Conservation (phyloP, 345 rosid genomes). For the Microcos paniculata region DNA sequence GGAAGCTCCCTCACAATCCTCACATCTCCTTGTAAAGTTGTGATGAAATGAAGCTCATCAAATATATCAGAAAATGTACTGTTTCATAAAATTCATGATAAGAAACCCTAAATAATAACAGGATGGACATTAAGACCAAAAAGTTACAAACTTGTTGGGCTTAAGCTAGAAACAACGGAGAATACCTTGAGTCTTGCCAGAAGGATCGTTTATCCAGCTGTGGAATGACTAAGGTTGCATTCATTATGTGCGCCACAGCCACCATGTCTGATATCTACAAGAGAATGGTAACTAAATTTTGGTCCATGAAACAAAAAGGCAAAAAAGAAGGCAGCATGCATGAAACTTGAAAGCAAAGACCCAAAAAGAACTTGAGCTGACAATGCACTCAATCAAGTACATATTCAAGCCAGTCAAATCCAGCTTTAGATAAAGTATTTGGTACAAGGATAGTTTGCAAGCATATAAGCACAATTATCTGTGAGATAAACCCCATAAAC, state of each 20-base stretch:
- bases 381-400: background rate
- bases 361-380: background rate
- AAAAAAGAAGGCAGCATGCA: background rate
- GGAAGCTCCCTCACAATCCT: slow-evolving; percentile 75
- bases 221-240: slow-evolving; percentile 91
- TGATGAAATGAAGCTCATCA: slow-evolving; percentile 70
- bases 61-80: slow-evolving; percentile 84
- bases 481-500: too few relatives aligned
- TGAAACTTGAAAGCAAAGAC: background rate
- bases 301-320: background rate
- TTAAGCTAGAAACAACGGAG: slow-evolving; percentile 1
- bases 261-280: slow-evolving; percentile 89
- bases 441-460: too few relatives aligned
- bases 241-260: slow-evolving; percentile 85
- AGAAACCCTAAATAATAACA: slow-evolving; percentile 19
- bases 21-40: slow-evolving; percentile 59
- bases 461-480: too few relatives aligned
- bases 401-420: background rate
- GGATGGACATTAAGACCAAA: background rate
- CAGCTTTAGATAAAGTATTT: too few relatives aligned
- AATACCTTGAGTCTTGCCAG: slow-evolving; percentile 91
- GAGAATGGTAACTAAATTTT: slow-evolving; percentile 10
- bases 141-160: background rate
- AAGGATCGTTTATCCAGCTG: slow-evolving; percentile 83
- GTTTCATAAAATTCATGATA: slow-evolving; percentile 23